Conservation (phyloP, 179 eudicot genomes). For the Beta corolliflora region DNA sequence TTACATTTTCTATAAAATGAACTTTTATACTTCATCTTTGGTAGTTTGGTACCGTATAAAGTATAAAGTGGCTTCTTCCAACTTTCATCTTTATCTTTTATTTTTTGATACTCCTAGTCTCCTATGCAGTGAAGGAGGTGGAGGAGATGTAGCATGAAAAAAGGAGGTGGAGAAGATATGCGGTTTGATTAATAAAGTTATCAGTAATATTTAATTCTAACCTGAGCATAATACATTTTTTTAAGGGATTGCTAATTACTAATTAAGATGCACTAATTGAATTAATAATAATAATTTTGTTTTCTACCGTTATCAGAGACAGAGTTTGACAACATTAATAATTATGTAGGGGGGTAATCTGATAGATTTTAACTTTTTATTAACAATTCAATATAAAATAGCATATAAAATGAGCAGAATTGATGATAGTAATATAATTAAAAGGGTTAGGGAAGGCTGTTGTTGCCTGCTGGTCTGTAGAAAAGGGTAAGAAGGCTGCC, state of each 20-base stretch:
- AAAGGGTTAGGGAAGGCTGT: conserved; percentile 4
- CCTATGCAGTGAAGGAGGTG: too few relatives aligned
- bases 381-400: too few relatives aligned
- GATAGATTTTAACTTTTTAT: too few relatives aligned
- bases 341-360: background rate
- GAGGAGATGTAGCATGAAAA: background rate
- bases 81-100: background rate
- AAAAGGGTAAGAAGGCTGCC: conserved; percentile 23
- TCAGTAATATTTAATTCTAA: background rate
- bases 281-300: background rate
- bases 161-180: conserved; percentile 4
- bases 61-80: background rate
- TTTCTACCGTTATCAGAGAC: background rate
- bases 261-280: background rate
- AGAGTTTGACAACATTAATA: conserved; percentile 7
- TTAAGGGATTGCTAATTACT: background rate
- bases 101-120: too few relatives aligned
- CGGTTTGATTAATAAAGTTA: background rate
- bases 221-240: background rate
- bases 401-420: background rate
- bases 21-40: background rate
- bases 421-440: conserved; percentile 5
- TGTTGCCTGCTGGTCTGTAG: conserved; percentile 9
- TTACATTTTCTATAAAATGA: background rate
- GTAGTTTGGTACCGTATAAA: too few relatives aligned